Evolutionary conservation across 2,329 filamentous ascomycete species (phyloP).

Genomic region (Apiospora rasikravindrae): DNA sequence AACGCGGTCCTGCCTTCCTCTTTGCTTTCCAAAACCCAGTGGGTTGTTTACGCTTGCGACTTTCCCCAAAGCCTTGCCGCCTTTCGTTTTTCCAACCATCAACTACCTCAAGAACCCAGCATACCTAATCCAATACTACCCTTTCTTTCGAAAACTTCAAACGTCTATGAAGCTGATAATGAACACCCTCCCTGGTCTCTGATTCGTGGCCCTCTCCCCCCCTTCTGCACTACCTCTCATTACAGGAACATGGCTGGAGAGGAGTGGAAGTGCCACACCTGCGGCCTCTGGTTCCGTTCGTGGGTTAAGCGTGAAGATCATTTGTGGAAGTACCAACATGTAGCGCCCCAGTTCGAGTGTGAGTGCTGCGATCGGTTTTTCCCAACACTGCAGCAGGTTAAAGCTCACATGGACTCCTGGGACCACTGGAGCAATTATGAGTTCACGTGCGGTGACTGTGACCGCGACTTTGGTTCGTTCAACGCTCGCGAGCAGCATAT

Average conservation of each 20-base stretch:
- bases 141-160: no score
- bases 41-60: no score
- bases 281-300: conserved; percentile 22
- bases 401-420: background rate
- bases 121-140: no score
- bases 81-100: no score
- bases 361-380: conserved; percentile 23
- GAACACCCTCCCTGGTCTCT: background rate
- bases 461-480: conserved; percentile 23
- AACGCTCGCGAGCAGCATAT: conserved; percentile 35
- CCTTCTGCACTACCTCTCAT: no score
- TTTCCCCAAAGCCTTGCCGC: no score
- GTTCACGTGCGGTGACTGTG: background rate
- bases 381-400: background rate
- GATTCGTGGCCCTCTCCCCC: background rate
- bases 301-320: conserved; percentile 30
- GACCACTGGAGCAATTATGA: background rate
- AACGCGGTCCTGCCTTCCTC: no score
- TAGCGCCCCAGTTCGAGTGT: conserved; percentile 28
- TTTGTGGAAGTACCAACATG: conserved; percentile 37
- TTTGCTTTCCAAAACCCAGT: no score
- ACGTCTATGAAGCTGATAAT: no score
- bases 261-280: background rate
- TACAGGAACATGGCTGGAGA: no score
- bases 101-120: no score